These are phyloP conservation scores for Coelastrella sp. DNA, from an alignment of 139 green algal species.

Conservation along the genomic window DNA sequence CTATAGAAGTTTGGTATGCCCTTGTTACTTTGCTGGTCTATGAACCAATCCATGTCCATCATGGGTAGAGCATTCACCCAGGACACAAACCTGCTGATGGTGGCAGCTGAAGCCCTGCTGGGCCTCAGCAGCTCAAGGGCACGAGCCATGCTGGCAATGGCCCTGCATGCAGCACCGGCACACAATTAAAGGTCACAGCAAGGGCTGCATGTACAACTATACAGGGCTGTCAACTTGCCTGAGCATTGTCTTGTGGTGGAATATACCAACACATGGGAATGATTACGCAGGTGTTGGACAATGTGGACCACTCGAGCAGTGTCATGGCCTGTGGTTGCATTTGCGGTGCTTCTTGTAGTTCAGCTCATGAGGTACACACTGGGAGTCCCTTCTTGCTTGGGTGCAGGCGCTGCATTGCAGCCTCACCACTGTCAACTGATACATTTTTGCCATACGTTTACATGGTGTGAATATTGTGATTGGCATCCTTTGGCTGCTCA, in stretches of 20 bases:
- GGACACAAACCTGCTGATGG: background rate
- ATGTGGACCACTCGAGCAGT: too few relatives aligned
- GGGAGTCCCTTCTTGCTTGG: too few relatives aligned
- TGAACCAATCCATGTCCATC: background rate
- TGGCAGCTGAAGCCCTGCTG: background rate
- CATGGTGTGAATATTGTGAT: background rate
- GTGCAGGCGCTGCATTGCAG: background rate
- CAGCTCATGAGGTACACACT: too few relatives aligned
- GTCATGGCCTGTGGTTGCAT: too few relatives aligned
- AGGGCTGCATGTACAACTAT: background rate
- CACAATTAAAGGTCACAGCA: too few relatives aligned
- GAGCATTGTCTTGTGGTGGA: background rate
- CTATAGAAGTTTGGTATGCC: slow-evolving; percentile 2
- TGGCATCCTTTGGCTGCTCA: background rate
- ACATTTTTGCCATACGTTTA: background rate
- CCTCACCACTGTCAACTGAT: background rate
- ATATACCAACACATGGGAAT: too few relatives aligned
- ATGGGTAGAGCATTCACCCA: background rate
- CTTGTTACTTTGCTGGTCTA: background rate
- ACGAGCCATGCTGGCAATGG: background rate
- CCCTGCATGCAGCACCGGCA: background rate
- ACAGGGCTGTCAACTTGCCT: background rate
- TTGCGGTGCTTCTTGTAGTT: too few relatives aligned
- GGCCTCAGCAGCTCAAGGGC: background rate
- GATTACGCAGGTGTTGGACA: too few relatives aligned